Evolutionary conservation across 768 basidiomycete species (phyloP), one percentile per base, ranked within the genome.

Genomic region (Tricholoma matsutake): DNA sequence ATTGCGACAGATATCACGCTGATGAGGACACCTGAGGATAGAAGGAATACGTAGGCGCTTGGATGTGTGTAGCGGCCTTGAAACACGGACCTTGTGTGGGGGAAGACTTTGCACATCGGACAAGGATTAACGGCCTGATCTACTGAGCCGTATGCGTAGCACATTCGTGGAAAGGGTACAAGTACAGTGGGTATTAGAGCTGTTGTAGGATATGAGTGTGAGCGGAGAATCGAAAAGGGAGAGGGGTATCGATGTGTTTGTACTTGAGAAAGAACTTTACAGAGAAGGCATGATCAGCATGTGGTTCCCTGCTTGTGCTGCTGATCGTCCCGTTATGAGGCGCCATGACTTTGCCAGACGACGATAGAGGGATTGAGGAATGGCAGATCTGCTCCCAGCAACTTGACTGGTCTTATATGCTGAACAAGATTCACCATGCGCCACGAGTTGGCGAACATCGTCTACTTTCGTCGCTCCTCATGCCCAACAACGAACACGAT

Each of bases 51-150:
- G 68, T 67, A 61, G 62, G 65, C 28, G 64, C 31, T 32, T 20
- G 64, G 18, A 34, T 45, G 4, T 35, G 22, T 22, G 56, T 56
- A 59, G 52, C 61, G 49, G 35, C 61, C 57, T 54, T 43, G 58
- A n/a, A 59, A 55, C 60, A 67, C 67, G 20, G 68, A 88, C 88
- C 84, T 86, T 65, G 83, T 69, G 76, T 87, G 72, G 71, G 86
- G 78, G 78, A 88, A 92, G 65, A 91, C 88, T 78, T 85, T 89
- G 83, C 91, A 92, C 89, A 93, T 91, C 3, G 89, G 88, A 71
- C 91, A 93, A 61, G 82, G 81, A 60, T 80, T 80, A 51, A 83
- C 83, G 22, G 84, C 81, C 74, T 88, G 85, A 75, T 88, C 86
- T 68, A 86, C 73, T 49, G 89, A 88, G 68, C 86, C 86, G 61